phyloP scores from a whole-genome alignment of 306 rosid genomes.

The Begonia masoniana region DNA sequence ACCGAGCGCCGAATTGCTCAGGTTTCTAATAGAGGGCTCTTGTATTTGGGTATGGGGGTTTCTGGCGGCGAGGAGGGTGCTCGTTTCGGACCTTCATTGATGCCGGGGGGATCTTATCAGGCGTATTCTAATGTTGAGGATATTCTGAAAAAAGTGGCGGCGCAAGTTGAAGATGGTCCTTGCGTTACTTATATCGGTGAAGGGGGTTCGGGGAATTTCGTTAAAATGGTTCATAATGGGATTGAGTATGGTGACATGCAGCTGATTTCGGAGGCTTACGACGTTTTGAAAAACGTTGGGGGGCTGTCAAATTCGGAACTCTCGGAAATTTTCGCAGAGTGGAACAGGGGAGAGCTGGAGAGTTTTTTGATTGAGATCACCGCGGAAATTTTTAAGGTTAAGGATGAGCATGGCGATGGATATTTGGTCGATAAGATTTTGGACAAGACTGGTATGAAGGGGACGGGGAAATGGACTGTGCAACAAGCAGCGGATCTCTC shows the following conservation, averaged over 20 bases:
- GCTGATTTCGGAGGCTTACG: conserved; percentile 82
- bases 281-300: conserved; percentile 68
- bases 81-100: conserved; percentile 64
- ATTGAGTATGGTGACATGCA: conserved; percentile 95
- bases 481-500: conserved; percentile 95
- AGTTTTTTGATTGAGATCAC: conserved; percentile 80
- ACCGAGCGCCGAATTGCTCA: conserved; percentile 61
- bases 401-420: conserved; percentile 52
- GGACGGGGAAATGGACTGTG: conserved; percentile 94
- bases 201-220: conserved; percentile 83
- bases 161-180: conserved; percentile 90
- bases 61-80: conserved; percentile 98
- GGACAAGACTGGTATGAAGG: conserved; percentile 94
- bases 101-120: conserved; percentile 75
- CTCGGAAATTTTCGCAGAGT: conserved; percentile 51
- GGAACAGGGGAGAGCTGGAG: conserved; percentile 85
- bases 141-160: conserved; percentile 59
- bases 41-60: conserved; percentile 87
- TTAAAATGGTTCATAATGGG: conserved; percentile 92
- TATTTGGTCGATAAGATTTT: conserved; percentile 73
- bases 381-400: conserved; percentile 74
- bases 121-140: conserved; percentile 61
- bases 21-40: conserved; percentile 27
- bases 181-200: conserved; percentile 82
- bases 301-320: conserved; percentile 57